phyloP scores from a whole-genome alignment of 2,329 filamentous ascomycete species.

The Fusarium stilboides region DNA sequence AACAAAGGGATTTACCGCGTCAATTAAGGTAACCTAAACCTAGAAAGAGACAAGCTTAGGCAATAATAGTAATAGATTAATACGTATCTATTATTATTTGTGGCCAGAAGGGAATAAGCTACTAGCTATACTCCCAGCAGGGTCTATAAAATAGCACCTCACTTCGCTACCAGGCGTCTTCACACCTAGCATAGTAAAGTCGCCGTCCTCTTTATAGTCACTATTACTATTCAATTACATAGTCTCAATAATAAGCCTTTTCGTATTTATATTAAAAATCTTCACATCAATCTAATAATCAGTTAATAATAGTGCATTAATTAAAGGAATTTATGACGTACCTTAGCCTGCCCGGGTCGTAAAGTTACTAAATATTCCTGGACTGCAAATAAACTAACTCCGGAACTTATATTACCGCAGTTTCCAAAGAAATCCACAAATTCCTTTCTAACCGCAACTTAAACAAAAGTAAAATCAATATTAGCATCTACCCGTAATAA shows the following conservation, averaged over 20 bases:
- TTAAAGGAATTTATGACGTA: too few species aligned
- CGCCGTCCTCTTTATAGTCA: constrained; percentile 63
- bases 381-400: constrained; percentile 72
- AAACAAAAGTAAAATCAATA: constrained; percentile 75
- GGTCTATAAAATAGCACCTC: constrained; percentile 71
- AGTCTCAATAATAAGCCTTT: constrained; percentile 67
- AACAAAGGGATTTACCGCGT: constrained; percentile 59
- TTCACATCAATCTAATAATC: constrained; percentile 51
- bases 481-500: constrained; percentile 61
- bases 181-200: constrained; percentile 73
- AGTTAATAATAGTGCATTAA: too few species aligned
- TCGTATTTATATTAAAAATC: constrained; percentile 76
- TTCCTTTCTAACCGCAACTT: constrained; percentile 69
- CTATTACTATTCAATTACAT: constrained; percentile 66
- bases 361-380: constrained; percentile 62
- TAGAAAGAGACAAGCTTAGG: constrained; percentile 51
- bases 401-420: constrained; percentile 75
- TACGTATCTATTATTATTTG: constrained; percentile 55
- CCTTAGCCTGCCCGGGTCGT: constrained; percentile 45
- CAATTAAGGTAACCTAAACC: constrained; percentile 53
- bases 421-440: constrained; percentile 72
- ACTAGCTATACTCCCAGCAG: constrained; percentile 73
- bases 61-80: neutral
- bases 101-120: constrained; percentile 71
- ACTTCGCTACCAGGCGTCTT: constrained; percentile 67